Percentiles rank a stretch among this genome's conserved stretches.
Conservation (phyloP, 2,329 filamentous ascomycete genomes). For the Fusarium sp. region DNA sequence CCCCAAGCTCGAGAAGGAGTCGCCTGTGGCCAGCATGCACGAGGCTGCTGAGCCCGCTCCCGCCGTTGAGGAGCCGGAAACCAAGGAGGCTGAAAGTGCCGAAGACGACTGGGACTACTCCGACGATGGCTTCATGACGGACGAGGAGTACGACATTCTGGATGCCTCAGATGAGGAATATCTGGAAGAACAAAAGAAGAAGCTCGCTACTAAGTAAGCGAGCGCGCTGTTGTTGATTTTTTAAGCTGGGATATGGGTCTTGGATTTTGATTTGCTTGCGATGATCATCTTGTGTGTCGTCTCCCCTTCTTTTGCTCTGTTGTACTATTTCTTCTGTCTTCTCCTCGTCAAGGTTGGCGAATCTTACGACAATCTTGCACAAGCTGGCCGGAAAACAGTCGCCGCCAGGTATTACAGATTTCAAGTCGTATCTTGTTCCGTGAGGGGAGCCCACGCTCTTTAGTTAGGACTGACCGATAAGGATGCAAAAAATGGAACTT, state of each 20-base stretch:
- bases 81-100: conserved; percentile 60
- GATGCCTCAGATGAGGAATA: conserved; percentile 94
- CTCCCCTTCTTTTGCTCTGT: conserved; percentile 34
- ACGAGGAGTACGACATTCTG: conserved; percentile 98
- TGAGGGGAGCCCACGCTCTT: conserved; percentile 42
- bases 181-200: conserved; percentile 65
- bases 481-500: conserved; percentile 41
- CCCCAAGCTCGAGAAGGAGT: conserved; percentile 95
- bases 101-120: conserved; percentile 73
- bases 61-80: conserved; percentile 63
- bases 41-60: conserved; percentile 69
- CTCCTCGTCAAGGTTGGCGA: conserved; percentile 17
- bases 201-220: conserved; percentile 52
- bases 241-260: conserved; percentile 36
- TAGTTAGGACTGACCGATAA: conserved; percentile 39
- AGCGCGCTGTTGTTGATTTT: conserved; percentile 21
- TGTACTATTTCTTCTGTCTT: conserved; percentile 44
- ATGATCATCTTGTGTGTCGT: conserved; percentile 24
- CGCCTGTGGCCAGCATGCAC: conserved; percentile 83
- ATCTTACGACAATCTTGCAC: conserved; percentile 7
- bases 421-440: conserved; percentile 25
- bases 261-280: conserved; percentile 25
- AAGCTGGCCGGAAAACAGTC: conserved; percentile 13
- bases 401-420: conserved; percentile 23
- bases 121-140: conserved; percentile 87